Base-by-base conservation (phyloP, 2,329 filamentous ascomycete genomes). In the Karstenula rhodostoma region DNA sequence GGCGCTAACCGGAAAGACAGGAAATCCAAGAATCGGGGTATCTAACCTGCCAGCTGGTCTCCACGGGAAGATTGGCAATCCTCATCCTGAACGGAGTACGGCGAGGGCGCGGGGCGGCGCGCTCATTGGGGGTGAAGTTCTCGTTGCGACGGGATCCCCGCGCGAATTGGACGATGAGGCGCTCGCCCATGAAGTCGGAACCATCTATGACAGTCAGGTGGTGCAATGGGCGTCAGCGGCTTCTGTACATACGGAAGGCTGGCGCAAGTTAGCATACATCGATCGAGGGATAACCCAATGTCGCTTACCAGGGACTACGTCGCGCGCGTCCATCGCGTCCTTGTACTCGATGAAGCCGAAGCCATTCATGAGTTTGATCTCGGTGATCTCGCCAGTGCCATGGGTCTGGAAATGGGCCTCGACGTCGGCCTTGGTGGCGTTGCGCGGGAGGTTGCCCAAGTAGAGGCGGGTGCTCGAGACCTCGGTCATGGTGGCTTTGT, bases 21-120 rank as follows among this genome's bases (percentile, higher is more conserved):
- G 60, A 79, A 78, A 84, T 85, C 73, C 75, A 77, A 76, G 67
- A 63, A 70, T 69, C 69, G 74, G 87, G 84, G 84, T 80, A 84
- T 91, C 95, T 95, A 90, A 99, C 95, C 95, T 99, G 95, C 95
- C 95, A 99, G 89, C 94, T 97, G 86, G 95, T 99, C 86, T 98
- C 94, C 83, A 88, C 89, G 79, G 94, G 94, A 81, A 99, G 92
- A 84, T 94, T 94, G 85, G 92, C 91, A 77, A 99, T 96, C 81
- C 94, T 90, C 95, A 99, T 98, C 80, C 95, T 91, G 81, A 94
- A 93, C 70, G 93, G 89, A 70, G 95, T 99, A 80, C 95, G 93
- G 77, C 95, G 91, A 67, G 95, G 95, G 76, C 95, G 92, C 68
- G 90, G 89, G 73, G 87, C 85, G 69, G 85, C 85, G 70, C 89